Evolutionary conservation across 2,329 filamentous ascomycete genomes (phyloP).

Genomic region (Metarhizium guizhouense): DNA sequence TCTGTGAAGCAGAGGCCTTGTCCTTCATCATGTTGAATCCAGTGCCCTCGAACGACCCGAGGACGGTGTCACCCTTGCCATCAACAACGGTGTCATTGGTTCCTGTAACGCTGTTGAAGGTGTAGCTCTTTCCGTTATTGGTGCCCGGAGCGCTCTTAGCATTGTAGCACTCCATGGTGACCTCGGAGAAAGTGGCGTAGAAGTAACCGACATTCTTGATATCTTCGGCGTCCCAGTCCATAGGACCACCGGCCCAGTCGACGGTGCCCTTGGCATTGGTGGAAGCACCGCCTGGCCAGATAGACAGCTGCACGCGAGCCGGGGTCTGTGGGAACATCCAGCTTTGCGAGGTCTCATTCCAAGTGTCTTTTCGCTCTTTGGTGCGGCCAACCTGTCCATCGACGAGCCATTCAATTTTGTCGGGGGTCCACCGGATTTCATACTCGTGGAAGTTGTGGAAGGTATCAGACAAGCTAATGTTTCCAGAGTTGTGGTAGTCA

Average conservation of each 20-base stretch:
- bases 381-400: constrained; percentile 72
- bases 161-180: constrained; percentile 82
- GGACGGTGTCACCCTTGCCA: constrained; percentile 62
- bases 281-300: constrained; percentile 85
- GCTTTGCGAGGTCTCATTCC: constrained; percentile 72
- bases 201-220: constrained; percentile 83
- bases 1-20: constrained; percentile 15
- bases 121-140: constrained; percentile 64
- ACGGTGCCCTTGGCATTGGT: constrained; percentile 78
- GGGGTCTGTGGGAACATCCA: constrained; percentile 91
- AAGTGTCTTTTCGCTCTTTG: constrained; percentile 69
- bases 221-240: constrained; percentile 72
- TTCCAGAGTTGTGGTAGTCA: constrained; percentile 68
- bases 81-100: constrained; percentile 73
- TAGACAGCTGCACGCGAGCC: constrained; percentile 79
- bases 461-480: constrained; percentile 62
- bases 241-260: constrained; percentile 81
- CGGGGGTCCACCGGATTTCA: constrained; percentile 86
- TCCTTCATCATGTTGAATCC: constrained; percentile 61
- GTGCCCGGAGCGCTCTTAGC: constrained; percentile 51
- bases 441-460: constrained; percentile 79
- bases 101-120: constrained; percentile 55
- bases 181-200: constrained; percentile 68
- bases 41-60: constrained; percentile 73
- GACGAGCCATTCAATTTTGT: constrained; percentile 76